Conservation (phyloP, 2,329 filamentous ascomycete species). For the Tolypocladium nubicola region DNA sequence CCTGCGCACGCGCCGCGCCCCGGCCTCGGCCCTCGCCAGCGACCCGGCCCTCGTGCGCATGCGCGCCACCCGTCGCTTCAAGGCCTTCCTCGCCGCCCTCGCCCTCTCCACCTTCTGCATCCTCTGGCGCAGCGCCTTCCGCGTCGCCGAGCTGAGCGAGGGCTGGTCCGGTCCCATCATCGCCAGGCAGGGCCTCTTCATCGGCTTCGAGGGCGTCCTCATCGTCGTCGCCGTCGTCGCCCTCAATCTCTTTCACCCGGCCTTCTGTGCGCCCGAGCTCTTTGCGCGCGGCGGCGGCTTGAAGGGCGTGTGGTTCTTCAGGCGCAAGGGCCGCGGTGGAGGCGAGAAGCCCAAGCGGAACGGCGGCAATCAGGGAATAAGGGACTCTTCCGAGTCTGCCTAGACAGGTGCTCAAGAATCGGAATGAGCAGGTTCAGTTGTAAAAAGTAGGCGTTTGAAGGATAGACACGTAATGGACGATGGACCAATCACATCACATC, state of each 20-base stretch:
- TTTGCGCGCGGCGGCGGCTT: conserved; percentile 15
- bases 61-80: conserved; percentile 34
- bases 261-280: conserved; percentile 15
- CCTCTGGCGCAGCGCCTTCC: conserved; percentile 53
- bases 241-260: conserved; percentile 29
- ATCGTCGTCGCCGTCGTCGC: conserved; percentile 33
- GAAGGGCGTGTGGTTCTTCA: conserved; percentile 14
- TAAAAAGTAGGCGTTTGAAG: not conserved
- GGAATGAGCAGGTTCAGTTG: not conserved
- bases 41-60: conserved; percentile 23
- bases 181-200: conserved; percentile 41
- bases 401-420: not conserved
- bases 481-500: not conserved
- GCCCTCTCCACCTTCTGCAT: conserved; percentile 50
- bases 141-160: conserved; percentile 53
- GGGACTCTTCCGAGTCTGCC: not conserved
- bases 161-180: conserved; percentile 54
- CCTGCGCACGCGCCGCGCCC: conserved; percentile 23
- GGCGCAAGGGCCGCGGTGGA: not conserved
- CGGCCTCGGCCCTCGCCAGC: not conserved
- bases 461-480: not conserved
- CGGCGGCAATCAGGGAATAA: not conserved
- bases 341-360: not conserved
- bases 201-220: conserved; percentile 46
- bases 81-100: conserved; percentile 43